phyloP scores from a whole-genome alignment of 345 rosid species.

The Rubroshorea leprosula region DNA sequence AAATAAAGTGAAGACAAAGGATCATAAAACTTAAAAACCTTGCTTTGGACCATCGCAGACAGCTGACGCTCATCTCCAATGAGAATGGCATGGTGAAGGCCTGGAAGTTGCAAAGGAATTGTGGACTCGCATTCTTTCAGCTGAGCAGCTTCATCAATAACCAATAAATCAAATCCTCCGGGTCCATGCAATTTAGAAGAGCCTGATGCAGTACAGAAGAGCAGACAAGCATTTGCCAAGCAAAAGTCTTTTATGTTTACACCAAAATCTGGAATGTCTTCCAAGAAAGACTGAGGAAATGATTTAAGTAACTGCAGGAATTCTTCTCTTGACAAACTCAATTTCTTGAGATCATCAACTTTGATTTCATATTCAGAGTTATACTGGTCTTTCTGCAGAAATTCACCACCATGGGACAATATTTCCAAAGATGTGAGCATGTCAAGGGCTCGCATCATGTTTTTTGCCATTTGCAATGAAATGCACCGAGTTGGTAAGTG shows the following conservation, averaged over 20 bases:
- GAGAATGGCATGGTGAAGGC: constrained; percentile 37
- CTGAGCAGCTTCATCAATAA: constrained; percentile 57
- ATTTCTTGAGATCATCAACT: no score
- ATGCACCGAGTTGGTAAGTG: constrained; percentile 35
- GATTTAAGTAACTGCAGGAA: no score
- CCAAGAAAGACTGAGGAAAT: no score
- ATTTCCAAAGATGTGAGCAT: constrained; percentile 8
- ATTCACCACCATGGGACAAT: constrained; percentile 8
- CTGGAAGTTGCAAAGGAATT: constrained; percentile 39
- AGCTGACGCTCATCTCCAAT: constrained; percentile 46
- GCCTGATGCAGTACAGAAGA: constrained; percentile 45
- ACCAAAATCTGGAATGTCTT: no score
- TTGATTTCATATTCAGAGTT: no score
- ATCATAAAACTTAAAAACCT: constrained; percentile 11
- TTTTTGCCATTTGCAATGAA: constrained; percentile 18
- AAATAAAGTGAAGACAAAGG: not conserved
- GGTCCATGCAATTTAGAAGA: constrained; percentile 27
- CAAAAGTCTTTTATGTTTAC: constrained; percentile 18
- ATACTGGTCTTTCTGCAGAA: no score
- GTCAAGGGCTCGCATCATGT: constrained; percentile 17
- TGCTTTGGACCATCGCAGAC: constrained; percentile 48
- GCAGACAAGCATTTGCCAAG: constrained; percentile 24
- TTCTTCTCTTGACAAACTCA: no score
- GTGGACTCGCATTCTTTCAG: constrained; percentile 51
- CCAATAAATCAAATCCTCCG: constrained; percentile 23